These are phyloP conservation scores for Paramecium sexaurelia DNA, from an alignment of 73 alveolate genomes.

Conservation along the genomic window DNA sequence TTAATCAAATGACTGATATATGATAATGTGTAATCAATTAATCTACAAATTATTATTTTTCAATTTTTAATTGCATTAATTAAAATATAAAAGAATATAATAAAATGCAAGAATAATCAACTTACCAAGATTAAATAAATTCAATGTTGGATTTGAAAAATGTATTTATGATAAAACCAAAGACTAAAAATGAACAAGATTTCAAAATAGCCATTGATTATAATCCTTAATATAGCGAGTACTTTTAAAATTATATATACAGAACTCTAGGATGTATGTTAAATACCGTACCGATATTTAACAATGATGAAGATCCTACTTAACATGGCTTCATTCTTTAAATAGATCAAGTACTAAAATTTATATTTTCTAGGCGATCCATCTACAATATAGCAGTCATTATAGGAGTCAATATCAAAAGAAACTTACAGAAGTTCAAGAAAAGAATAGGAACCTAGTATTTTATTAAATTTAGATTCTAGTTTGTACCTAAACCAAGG, in stretches of 20 bases:
- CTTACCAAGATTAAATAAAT: background rate
- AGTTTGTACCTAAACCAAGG: conserved; percentile 24
- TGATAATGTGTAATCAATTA: background rate
- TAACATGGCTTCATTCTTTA: conserved; percentile 15
- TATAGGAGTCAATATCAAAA: conserved; percentile 10
- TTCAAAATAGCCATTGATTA: background rate
- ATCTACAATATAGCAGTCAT: background rate
- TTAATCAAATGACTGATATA: no score
- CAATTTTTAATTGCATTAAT: background rate
- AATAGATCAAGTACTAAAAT: conserved; percentile 8
- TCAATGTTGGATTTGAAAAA: background rate
- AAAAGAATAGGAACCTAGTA: background rate
- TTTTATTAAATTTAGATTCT: background rate
- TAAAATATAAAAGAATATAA: background rate
- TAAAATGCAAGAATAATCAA: background rate
- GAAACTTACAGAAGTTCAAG: background rate
- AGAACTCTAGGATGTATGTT: conserved; percentile 24
- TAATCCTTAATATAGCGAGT: background rate
- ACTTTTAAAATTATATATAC: background rate
- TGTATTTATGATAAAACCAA: conserved; percentile 10
- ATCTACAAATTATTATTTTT: background rate
- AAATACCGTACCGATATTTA: conserved; percentile 12
- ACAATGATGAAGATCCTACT: conserved; percentile 22
- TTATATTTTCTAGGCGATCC: background rate
- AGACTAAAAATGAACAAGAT: background rate